These are phyloP conservation scores for Leccinum pachyderme DNA, from an alignment of 1,284 basidiomycete genomes.

Conservation along the genomic window DNA sequence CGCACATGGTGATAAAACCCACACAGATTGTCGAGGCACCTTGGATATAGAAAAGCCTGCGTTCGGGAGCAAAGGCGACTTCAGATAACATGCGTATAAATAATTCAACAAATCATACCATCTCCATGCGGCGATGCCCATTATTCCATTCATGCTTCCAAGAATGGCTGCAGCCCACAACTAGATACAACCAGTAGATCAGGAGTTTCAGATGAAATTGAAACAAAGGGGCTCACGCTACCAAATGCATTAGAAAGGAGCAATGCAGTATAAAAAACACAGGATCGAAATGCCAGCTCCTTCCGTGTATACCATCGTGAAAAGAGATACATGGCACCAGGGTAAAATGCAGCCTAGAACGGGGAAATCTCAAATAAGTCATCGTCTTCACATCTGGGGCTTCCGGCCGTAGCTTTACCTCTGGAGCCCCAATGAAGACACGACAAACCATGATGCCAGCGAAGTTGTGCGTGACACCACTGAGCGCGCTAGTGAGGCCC, in stretches of 20 bases:
- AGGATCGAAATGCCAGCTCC: background rate
- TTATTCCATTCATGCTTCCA: slow-evolving; percentile 48
- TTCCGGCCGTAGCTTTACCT: background rate
- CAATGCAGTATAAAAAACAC: background rate
- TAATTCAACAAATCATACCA: background rate
- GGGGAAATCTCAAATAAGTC: background rate
- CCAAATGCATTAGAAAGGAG: background rate
- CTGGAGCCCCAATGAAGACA: background rate
- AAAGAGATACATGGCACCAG: background rate
- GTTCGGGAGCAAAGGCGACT: background rate
- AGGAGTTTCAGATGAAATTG: background rate
- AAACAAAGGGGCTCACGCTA: background rate
- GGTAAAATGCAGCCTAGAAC: background rate
- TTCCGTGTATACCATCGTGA: background rate
- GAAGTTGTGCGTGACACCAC: background rate
- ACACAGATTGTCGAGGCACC: background rate
- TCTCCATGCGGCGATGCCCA: background rate
- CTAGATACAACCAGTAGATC: slow-evolving; percentile 30
- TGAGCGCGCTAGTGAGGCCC: background rate
- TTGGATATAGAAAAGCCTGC: background rate
- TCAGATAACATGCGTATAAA: background rate
- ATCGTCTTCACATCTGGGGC: background rate
- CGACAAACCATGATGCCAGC: background rate
- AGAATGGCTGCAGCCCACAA: background rate
- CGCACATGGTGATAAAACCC: background rate